These are phyloP conservation scores for Saccharomycopsis fermentans DNA, from an alignment of 805 yeast genomes.

Conservation along the genomic window DNA sequence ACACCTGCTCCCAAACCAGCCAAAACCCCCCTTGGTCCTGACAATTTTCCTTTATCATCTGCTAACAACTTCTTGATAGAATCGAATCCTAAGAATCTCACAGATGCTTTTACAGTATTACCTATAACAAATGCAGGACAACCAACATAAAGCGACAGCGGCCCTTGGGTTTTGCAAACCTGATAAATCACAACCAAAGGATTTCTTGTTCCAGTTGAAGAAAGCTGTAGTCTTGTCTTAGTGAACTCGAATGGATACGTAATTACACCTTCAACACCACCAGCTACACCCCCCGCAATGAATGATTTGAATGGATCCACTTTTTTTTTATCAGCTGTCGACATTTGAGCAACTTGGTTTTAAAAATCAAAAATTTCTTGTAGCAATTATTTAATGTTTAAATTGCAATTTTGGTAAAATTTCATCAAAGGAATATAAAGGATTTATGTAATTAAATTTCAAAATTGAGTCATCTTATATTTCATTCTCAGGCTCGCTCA, in stretches of 20 bases:
- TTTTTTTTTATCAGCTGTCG: slow-evolving; percentile 20
- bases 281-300: slow-evolving; percentile 93
- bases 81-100: slow-evolving; percentile 88
- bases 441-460: neutral
- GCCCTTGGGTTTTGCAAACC: slow-evolving; percentile 70
- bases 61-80: slow-evolving; percentile 65
- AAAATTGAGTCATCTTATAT: neutral
- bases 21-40: slow-evolving; percentile 83
- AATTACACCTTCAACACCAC: slow-evolving; percentile 85
- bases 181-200: slow-evolving; percentile 74
- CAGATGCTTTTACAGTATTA: slow-evolving; percentile 93
- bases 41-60: slow-evolving; percentile 77
- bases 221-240: slow-evolving; percentile 79
- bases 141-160: slow-evolving; percentile 76
- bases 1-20: slow-evolving; percentile 99
- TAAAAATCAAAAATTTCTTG: too few species aligned
- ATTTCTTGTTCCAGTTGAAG: slow-evolving; percentile 59
- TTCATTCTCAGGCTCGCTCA: neutral
- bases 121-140: slow-evolving; percentile 96
- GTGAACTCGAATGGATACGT: slow-evolving; percentile 98
- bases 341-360: neutral
- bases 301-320: slow-evolving; percentile 74
- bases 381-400: too few species aligned
- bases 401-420: too few species aligned
- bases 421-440: too few species aligned